Evolutionary conservation across 2,329 filamentous ascomycete species (phyloP), one percentile per base, ranked within the genome.

Genomic region (Monilinia aucupariae): DNA sequence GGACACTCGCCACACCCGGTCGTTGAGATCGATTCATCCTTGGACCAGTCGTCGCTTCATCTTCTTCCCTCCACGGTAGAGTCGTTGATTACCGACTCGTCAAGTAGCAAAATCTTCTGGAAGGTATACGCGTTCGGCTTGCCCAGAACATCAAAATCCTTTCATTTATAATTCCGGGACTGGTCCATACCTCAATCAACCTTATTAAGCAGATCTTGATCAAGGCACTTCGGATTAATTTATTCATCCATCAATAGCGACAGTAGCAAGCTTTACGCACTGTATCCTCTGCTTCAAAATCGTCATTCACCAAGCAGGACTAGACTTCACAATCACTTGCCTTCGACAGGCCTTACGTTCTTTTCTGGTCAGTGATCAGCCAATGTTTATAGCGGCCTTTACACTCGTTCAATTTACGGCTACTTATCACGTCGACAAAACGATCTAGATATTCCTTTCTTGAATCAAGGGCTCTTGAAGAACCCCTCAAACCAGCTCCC

Each of bases 361-460:
- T 63, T 64, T 61, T 67, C 66, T 69, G 68, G 67, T 71, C 68
- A 66, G 65, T 70, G 68, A 72, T 69, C 67, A 69, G 61, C 54
- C 59, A 61, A 67, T 68, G 59, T 67, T 64, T 62, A 64, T 64
- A 55, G 66, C 63, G 66, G 69, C 69, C 69, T 55, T 66, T 62
- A 71, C 70, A 68, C 64, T 73, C 71, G 69, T 72, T 72, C 68
- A 71, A 67, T 54, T 52, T 67, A 70, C 64, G 68, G 68, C 68
- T 68, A 67, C 63, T 66, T 62, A 20, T 49, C 27, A 47, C 54
- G 22, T 37, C 30, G 13, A 62, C 45, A 43, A 47, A 15, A 54
- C 34, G n/a, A 58, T 20, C 27, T 39, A 61, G 22, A 58, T 25
- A 41, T 49, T 17, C 39, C 10, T 47, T 56, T 62, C 60, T 62